Conservation (phyloP, 805 yeast species). For the Ogataea populi-albae region DNA sequence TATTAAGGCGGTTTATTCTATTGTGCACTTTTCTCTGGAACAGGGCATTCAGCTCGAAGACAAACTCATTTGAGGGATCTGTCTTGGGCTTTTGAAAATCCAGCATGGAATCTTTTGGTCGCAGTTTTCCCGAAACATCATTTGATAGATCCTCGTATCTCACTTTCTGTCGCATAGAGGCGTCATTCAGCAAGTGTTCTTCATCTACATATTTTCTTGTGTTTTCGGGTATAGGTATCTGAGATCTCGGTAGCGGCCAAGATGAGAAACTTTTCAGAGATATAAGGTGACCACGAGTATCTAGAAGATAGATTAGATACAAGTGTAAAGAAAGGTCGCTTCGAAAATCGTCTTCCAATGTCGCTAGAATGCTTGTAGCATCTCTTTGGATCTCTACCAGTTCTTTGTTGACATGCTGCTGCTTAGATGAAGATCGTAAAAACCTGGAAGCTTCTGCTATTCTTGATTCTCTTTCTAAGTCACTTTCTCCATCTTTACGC, state of each 20-base stretch:
- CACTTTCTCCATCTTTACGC: no score
- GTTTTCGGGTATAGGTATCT: constrained; percentile 38
- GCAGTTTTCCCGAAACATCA: constrained; percentile 9
- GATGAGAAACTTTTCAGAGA: constrained; percentile 45
- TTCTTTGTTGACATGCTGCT: constrained; percentile 4
- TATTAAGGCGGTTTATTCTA: constrained; percentile 11
- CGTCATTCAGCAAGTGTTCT: constrained; percentile 3
- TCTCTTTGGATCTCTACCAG: constrained; percentile 15
- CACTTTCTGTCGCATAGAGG: constrained; percentile 2
- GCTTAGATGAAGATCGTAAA: constrained; percentile 1
- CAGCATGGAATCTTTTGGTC: constrained; percentile 13
- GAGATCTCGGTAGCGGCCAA: constrained; percentile 52
- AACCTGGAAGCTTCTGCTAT: not conserved
- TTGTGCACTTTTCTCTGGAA: constrained; percentile 17
- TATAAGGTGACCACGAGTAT: constrained; percentile 35
- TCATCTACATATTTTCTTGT: constrained; percentile 29
- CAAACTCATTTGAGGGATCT: constrained; percentile 17
- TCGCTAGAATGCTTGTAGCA: constrained; percentile 25
- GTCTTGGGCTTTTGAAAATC: constrained; percentile 10
- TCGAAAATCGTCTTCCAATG: constrained; percentile 48
- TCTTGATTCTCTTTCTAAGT: no score
- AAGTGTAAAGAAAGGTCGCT: constrained; percentile 63
- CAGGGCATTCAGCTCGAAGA: constrained; percentile 20
- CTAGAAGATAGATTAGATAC: constrained; percentile 52
- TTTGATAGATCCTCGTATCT: constrained; percentile 8